Evolutionary conservation across 306 rosid species (phyloP).

Genomic region (Hippophae gyantsensis): DNA sequence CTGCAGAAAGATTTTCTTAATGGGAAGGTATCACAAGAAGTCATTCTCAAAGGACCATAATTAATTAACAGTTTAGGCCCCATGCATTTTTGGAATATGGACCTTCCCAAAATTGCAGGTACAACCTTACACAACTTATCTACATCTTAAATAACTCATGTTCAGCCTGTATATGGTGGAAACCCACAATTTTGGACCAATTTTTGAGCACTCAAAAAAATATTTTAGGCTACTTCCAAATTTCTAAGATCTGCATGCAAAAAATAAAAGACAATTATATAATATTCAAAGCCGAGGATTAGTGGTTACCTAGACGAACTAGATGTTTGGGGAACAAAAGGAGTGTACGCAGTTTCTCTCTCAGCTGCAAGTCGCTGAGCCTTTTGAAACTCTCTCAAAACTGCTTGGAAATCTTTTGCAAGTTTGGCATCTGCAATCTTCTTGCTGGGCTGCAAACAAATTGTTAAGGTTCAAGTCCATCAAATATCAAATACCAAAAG

Average conservation of each 20-base stretch:
- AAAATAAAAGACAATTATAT: not conserved
- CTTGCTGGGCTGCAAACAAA: constrained; percentile 61
- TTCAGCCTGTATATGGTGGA: no score
- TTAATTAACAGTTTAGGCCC: no score
- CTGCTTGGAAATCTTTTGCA: constrained; percentile 94
- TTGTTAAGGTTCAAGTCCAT: constrained; percentile 9
- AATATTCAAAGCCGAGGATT: constrained; percentile 4
- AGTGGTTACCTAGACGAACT: constrained; percentile 58
- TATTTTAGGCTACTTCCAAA: not conserved
- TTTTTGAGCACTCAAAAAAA: not conserved
- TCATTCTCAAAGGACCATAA: no score
- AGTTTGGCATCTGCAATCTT: constrained; percentile 94
- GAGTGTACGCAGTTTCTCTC: constrained; percentile 87
- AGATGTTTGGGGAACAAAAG: constrained; percentile 71
- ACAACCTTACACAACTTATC: no score
- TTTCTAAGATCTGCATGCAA: not conserved
- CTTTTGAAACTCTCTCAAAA: constrained; percentile 88
- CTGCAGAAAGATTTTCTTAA: constrained; percentile 1
- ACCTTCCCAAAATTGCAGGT: no score
- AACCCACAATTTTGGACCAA: no score
- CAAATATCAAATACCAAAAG: not conserved
- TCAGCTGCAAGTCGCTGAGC: constrained; percentile 96
- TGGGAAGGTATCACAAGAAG: no score
- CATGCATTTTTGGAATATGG: no score
- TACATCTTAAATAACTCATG: no score